Conservation (phyloP, 164 flowering plant species). For the Umbellularia californica region DNA sequence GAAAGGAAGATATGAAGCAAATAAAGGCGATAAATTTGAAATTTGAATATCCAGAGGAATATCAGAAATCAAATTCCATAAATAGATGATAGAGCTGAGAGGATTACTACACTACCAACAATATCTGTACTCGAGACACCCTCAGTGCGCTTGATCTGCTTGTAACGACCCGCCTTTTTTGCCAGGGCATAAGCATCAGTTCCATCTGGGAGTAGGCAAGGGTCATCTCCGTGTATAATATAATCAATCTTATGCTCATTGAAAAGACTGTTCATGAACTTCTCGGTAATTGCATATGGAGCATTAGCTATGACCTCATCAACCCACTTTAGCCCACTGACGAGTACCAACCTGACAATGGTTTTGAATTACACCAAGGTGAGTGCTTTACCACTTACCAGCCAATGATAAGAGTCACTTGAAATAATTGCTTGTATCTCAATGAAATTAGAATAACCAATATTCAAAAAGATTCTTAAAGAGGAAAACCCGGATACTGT, state of each 20-base stretch:
- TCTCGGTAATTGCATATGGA: constrained; percentile 73
- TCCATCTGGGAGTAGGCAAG: constrained; percentile 67
- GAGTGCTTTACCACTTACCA: not conserved
- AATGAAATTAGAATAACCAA: not conserved
- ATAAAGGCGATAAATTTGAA: not conserved
- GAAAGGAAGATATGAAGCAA: not conserved
- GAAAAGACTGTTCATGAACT: constrained; percentile 64
- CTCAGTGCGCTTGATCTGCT: constrained; percentile 68
- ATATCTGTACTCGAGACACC: constrained; percentile 73
- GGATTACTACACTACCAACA: constrained; percentile 45
- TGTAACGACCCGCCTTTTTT: constrained; percentile 64
- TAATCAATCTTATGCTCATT: constrained; percentile 69
- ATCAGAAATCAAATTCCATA: not conserved
- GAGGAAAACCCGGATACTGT: not conserved
- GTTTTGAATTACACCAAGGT: not conserved
- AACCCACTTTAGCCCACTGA: constrained; percentile 85
- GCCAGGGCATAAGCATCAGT: constrained; percentile 66
- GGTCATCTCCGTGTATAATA: constrained; percentile 64
- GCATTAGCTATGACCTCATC: constrained; percentile 75
- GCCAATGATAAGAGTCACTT: not conserved
- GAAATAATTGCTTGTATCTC: not conserved
- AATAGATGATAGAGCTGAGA: not conserved
- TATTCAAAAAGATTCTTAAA: not conserved
- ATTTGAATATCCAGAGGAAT: not conserved
- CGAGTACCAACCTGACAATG: constrained; percentile 59